Base-by-base conservation (phyloP, 2,329 filamentous ascomycete genomes). In the Thelonectria olida region DNA sequence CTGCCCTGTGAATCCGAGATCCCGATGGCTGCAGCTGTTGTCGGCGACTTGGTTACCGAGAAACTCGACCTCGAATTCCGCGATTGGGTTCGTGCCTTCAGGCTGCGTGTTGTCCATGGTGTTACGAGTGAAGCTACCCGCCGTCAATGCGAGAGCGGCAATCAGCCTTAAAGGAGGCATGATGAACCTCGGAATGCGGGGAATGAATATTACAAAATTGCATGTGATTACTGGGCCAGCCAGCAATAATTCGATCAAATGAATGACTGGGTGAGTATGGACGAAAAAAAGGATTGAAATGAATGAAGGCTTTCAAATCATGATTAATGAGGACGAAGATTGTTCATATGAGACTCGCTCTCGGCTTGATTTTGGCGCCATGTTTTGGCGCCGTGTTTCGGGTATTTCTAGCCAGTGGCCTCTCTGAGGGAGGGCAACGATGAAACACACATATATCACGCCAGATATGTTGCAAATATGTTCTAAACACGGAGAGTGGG, bases 1-100 rank as follows among this genome's bases (percentile, higher is more conserved):
- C 13, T 74, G 64, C 22, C 77, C 75, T 0, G 76, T 73, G 62
- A 79, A 80, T 2, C 76, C 77, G 2, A 79, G 61, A 36, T 79
- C 77, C 4, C 75, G 75, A 12, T 74, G 72, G 45, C 73, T 76
- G 64, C 74, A 74, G 65, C 76, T 78, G 61, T 80, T 79, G 54
- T 71, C 66, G 12, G 78, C 69, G 5, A 55, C 63, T 55, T 81
- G 79, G 19, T 75, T 67, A 20, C 78, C 79, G 1, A 81, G 70
- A 39, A 72, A 76, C 25, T 71, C 49, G 0, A 73, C 71, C 1
- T 54, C 65, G 12, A 74, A 60, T 0, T 68, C 34, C 1, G 34
- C 36, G 12, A 81, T 76, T 5, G 75, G 73, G 50, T 80, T 79
- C 2, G 62, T 68, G 4, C 79, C 79, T 5, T 66, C 69, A 2